Percentiles rank a stretch among this genome's conserved stretches.
These are phyloP conservation scores for Zygoascus bituminiphila DNA, from an alignment of 805 yeast species.

Conservation along the genomic window DNA sequence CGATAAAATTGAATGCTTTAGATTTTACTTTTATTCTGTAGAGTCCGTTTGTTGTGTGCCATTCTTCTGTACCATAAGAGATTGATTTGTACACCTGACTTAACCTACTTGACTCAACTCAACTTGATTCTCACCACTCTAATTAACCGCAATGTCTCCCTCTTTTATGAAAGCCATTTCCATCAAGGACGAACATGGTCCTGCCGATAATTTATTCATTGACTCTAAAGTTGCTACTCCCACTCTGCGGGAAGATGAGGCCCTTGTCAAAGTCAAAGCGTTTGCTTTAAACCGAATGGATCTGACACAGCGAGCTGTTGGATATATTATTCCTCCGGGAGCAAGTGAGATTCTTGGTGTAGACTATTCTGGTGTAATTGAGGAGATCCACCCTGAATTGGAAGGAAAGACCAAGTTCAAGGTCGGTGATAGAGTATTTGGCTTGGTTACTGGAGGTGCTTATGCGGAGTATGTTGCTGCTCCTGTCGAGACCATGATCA, in stretches of 20 bases:
- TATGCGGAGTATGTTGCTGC: slow-evolving; percentile 31
- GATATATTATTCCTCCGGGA: slow-evolving; percentile 27
- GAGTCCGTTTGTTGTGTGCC: no score
- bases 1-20: no score
- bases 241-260: slow-evolving; percentile 19
- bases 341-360: slow-evolving; percentile 29
- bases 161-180: slow-evolving; percentile 25
- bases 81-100: no score
- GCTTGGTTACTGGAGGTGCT: slow-evolving; percentile 32
- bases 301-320: slow-evolving; percentile 24
- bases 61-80: no score
- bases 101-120: no score
- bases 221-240: slow-evolving; percentile 20
- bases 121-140: background rate
- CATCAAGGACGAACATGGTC: slow-evolving; percentile 23
- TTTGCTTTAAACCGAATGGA: slow-evolving; percentile 33
- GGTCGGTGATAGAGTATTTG: slow-evolving; percentile 31
- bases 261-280: slow-evolving; percentile 26
- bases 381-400: slow-evolving; percentile 10
- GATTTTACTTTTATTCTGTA: no score
- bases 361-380: slow-evolving; percentile 31
- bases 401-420: slow-evolving; percentile 15
- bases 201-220: slow-evolving; percentile 23
- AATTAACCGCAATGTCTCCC: background rate
- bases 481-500: slow-evolving; percentile 19